Evolutionary conservation across 2,329 filamentous ascomycete species (phyloP), one percentile per base, ranked within the genome.

Genomic region (Neofusicoccum cordaticola): DNA sequence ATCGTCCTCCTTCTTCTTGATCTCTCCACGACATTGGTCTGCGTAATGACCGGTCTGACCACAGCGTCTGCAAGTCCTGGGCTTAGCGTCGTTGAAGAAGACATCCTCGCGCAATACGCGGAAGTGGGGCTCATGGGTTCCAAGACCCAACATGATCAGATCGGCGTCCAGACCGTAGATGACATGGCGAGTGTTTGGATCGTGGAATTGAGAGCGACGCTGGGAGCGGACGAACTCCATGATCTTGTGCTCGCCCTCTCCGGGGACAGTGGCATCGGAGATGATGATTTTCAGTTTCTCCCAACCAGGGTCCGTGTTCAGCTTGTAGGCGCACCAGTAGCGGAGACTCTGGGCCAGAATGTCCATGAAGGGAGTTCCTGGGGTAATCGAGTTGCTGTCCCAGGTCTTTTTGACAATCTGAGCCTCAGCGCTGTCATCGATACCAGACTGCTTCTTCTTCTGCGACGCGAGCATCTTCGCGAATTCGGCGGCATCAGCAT

Each of bases 181-280:
- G 72, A 99, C 96, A 80, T 99, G 95, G 67, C 91, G 90, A 22
- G 95, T 98, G 77, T 99, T 98, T 27, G 95, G 95, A 73, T 99
- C 90, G 77, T 99, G 93, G 68, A 96, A 90, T 4, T 93, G 90
- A 62, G 92, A 95, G 57, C 90, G 87, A 72, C 95, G 88, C 78
- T 99, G 96, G 42, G 94, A 97, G 72, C 95, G 89, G 69, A 99
- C 87, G 76, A 98, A 99, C 70, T 95, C 89, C 95, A 99, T 99
- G 74, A 99, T 98, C 79, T 99, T 99, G 79, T 99, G 95, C 81
- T 99, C 95, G 75, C 95, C 95, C 80, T 99, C 95, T 74, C 95
- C 95, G 63, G 95, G 95, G 44, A 99, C 93, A 45, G 94, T 97
- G 62, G 95, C 94, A 82, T 99, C 95, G 8, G 95, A 99, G 70